Evolutionary conservation across 495 filamentous ascomycete genomes (phyloP).

Genomic region (Penicillium antarcticum): DNA sequence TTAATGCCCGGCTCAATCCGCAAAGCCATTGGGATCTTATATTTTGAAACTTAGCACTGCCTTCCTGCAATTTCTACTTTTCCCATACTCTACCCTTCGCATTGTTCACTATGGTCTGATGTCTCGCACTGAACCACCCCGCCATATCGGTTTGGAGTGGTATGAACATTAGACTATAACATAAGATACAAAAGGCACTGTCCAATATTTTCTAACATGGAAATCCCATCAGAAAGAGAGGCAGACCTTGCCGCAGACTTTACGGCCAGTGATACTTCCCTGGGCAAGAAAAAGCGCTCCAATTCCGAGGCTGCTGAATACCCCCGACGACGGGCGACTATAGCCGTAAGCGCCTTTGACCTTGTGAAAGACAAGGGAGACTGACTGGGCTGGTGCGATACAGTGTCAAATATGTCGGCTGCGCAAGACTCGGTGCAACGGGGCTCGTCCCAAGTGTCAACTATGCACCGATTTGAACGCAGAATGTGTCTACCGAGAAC

Average conservation of each 20-base stretch:
- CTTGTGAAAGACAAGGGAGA: not conserved
- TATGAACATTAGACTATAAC: not conserved
- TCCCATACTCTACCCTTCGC: not conserved
- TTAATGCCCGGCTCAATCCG: not conserved
- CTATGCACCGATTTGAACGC: slow-evolving; percentile 78
- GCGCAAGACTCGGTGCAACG: slow-evolving; percentile 79
- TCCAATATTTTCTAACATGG: not conserved
- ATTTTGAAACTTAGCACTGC: too few relatives aligned
- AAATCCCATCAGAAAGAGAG: not conserved
- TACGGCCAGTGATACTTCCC: not conserved
- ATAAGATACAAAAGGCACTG: not conserved
- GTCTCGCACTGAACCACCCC: not conserved
- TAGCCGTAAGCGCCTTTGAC: slow-evolving; percentile 54
- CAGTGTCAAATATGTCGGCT: slow-evolving; percentile 84
- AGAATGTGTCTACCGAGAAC: slow-evolving; percentile 80
- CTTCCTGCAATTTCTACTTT: not conserved
- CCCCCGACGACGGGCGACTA: slow-evolving; percentile 65
- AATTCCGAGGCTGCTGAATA: slow-evolving; percentile 65
- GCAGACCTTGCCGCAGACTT: not conserved
- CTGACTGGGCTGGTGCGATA: not conserved
- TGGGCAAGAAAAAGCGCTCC: slow-evolving; percentile 54
- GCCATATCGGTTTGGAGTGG: not conserved
- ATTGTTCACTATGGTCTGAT: not conserved
- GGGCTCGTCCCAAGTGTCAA: slow-evolving; percentile 78
- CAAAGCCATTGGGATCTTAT: too few relatives aligned